Conservation (phyloP, 352 stramenopile genomes). For the Pythium angustatum region DNA sequence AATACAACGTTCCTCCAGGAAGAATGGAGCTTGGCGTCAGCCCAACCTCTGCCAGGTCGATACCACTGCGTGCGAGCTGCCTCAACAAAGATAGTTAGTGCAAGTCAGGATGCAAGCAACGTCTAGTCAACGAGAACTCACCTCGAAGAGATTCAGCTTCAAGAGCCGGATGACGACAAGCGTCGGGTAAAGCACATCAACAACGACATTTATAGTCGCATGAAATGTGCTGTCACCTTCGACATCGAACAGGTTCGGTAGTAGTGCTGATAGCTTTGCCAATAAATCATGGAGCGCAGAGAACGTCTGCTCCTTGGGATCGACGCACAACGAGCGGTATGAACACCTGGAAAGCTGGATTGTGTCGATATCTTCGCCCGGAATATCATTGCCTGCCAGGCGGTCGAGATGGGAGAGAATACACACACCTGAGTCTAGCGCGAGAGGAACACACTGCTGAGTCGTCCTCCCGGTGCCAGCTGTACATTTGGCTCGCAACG, state of each 20-base stretch:
- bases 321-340: slow-evolving; percentile 80
- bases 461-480: slow-evolving; percentile 25
- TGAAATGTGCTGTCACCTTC: neutral
- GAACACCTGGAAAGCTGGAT: slow-evolving; percentile 78
- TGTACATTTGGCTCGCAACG: slow-evolving; percentile 49
- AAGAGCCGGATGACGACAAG: slow-evolving; percentile 71
- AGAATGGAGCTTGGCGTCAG: slow-evolving; percentile 39
- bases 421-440: slow-evolving; percentile 68
- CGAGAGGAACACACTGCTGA: slow-evolving; percentile 50
- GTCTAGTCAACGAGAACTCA: slow-evolving; percentile 27
- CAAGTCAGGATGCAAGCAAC: neutral
- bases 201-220: slow-evolving; percentile 26
- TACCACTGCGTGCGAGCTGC: slow-evolving; percentile 74
- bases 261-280: slow-evolving; percentile 34
- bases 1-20: slow-evolving; percentile 46
- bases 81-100: slow-evolving; percentile 1
- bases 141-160: slow-evolving; percentile 90
- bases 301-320: slow-evolving; percentile 77
- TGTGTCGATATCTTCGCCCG: slow-evolving; percentile 68
- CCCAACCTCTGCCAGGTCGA: slow-evolving; percentile 60
- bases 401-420: slow-evolving; percentile 79
- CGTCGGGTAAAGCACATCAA: slow-evolving; percentile 68
- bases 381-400: slow-evolving; percentile 72
- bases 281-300: slow-evolving; percentile 58
- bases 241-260: slow-evolving; percentile 28